Evolutionary conservation across 1,139 yeast genomes (phyloP).

Genomic region (Kodamaea arcana): DNA sequence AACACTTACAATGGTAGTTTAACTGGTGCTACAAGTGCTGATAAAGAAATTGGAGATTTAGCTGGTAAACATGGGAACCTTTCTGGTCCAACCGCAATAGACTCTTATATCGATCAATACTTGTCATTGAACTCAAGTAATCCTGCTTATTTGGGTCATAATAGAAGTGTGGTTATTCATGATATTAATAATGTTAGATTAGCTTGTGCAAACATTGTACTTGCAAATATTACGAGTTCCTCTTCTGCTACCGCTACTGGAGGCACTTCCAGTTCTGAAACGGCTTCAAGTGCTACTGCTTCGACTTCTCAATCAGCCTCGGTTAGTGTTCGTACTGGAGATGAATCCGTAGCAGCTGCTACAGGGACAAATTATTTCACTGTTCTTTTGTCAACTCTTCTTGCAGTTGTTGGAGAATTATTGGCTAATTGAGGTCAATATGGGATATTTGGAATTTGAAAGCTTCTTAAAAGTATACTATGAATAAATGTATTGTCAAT

Average conservation of each 20-base stretch:
- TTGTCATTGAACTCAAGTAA: conserved; percentile 34
- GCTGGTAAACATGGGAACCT: conserved; percentile 39
- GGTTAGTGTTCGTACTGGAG: no score
- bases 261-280: not conserved
- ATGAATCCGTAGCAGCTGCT: no score
- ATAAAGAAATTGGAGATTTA: conserved; percentile 37
- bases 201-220: conserved; percentile 36
- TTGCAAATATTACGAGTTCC: not conserved
- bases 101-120: conserved; percentile 30
- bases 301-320: no score
- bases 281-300: not conserved
- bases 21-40: conserved; percentile 13
- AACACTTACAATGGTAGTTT: conserved; percentile 36
- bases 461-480: no score
- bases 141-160: conserved; percentile 31
- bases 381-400: no score
- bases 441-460: no score
- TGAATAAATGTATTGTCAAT: no score
- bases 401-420: no score
- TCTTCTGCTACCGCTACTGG: no score
- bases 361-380: no score
- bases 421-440: no score
- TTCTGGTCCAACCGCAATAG: conserved; percentile 18
- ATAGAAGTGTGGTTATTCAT: conserved; percentile 37
- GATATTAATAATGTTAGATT: conserved; percentile 29